Evolutionary conservation across 2,329 filamentous ascomycete genomes (phyloP), one percentile per base, ranked within the genome.

Genomic region (Pseudopithomyces chartarum): DNA sequence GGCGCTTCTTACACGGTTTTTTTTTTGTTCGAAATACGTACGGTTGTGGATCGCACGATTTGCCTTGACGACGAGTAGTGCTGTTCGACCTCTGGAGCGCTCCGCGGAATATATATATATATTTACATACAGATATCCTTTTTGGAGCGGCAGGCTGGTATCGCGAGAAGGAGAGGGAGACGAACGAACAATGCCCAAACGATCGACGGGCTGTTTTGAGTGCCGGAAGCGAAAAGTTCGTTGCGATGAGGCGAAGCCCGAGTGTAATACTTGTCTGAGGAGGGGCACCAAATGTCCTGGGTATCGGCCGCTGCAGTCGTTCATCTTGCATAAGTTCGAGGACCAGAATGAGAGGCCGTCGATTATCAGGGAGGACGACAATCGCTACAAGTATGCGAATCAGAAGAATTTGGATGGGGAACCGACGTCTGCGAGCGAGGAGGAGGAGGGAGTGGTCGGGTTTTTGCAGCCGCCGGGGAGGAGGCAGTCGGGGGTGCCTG

Each of bases 191-290:
- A 75, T 75, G 73, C 73, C 73, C 38, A 75, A 74, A 55, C 66
- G 73, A 55, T 73, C 70, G 29, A 61, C 66, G 34, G 73, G 73
- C 38, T 75, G 73, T 61, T 75, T 75, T 56, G 67, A 70, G 57
- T 75, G 73, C 58, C 70, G 73, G 60, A 69, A 71, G 62, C 69
- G 73, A 32, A 75, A 75, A 52, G 73, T 75, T 26, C 65, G 73
- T 43, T 75, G 73, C 57, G 73, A 75, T 52, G 73, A 74, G 53
- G 57, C 66, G 33, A 72, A 68, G 49, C 73, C 73, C 33, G 73
- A 75, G 55, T 75, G 73, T 58, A 70, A 66, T 40, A 73, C 60
- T 6, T 75, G 73, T 51, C 32, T 73, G 47, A 65, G 70, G 44
- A 64, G 73, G 20, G 71, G 73, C 42, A 72, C 67, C 12, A 73